Conservation (phyloP, 768 basidiomycete genomes). For the Neoboletus brunneissimus region DNA sequence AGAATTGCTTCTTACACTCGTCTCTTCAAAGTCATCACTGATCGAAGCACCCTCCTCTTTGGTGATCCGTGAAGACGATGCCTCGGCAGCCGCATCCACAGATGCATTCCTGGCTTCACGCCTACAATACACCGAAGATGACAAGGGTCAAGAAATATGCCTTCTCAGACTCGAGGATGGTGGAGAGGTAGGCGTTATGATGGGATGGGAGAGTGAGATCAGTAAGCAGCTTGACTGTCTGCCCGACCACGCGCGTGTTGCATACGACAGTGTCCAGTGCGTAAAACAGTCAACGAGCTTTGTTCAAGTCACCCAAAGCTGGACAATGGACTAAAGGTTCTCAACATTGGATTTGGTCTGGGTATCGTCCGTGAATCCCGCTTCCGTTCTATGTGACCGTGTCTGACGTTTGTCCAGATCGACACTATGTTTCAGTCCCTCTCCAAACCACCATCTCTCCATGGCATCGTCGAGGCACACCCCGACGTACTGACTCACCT, state of each 20-base stretch:
- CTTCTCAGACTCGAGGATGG: constrained; percentile 55
- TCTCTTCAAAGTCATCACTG: constrained; percentile 45
- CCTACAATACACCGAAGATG: constrained; percentile 66
- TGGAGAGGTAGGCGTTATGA: constrained; percentile 96
- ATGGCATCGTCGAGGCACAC: constrained; percentile 94
- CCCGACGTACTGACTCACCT: constrained; percentile 86
- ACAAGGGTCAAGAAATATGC: constrained; percentile 80
- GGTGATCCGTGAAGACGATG: constrained; percentile 49
- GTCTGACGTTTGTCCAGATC: constrained; percentile 49
- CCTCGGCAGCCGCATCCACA: constrained; percentile 58
- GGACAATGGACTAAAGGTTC: constrained; percentile 51
- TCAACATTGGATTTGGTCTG: constrained; percentile 94
- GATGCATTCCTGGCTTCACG: constrained; percentile 68
- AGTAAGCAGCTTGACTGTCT: constrained; percentile 42
- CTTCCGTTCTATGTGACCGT: neutral
- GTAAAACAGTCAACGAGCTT: constrained; percentile 67
- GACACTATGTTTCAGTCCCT: constrained; percentile 76
- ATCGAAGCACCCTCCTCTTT: constrained; percentile 31
- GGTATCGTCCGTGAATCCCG: constrained; percentile 63
- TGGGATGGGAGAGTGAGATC: constrained; percentile 93
- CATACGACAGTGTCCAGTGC: constrained; percentile 49
- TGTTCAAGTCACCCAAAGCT: constrained; percentile 50
- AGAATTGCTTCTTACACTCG: constrained; percentile 71
- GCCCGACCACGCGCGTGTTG: constrained; percentile 1
- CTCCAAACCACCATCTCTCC: constrained; percentile 55